Percentiles rank a stretch among this genome's conserved stretches.
These are phyloP conservation scores for Astrephomene gubernaculifera DNA, from an alignment of 139 green algal species.

Conservation along the genomic window DNA sequence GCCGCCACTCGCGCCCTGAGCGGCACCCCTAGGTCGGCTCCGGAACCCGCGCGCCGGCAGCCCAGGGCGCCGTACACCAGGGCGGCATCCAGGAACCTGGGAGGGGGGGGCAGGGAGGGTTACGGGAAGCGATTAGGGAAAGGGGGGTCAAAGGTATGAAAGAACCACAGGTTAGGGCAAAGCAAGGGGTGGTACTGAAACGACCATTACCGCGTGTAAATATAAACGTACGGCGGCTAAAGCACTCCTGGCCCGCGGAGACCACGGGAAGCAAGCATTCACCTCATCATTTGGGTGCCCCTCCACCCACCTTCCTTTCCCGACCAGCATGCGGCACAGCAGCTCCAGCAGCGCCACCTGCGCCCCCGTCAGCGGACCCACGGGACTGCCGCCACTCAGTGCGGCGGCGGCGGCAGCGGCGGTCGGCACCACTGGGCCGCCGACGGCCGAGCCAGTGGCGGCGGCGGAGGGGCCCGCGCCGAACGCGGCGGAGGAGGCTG, in stretches of 20 bases:
- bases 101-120: no score
- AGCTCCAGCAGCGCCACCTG: slow-evolving; percentile 51
- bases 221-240: no score
- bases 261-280: no score
- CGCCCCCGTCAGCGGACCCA: slow-evolving; percentile 52
- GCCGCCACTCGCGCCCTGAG: slow-evolving; percentile 69
- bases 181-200: no score
- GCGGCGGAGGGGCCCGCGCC: slow-evolving; percentile 22
- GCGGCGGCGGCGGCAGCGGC: slow-evolving; percentile 60
- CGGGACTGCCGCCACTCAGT: not conserved
- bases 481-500: no score
- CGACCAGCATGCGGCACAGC: slow-evolving; percentile 74
- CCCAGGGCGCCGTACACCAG: slow-evolving; percentile 74
- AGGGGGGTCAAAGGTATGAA: not conserved
- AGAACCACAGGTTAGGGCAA: no score
- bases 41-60: slow-evolving; percentile 51
- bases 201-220: no score
- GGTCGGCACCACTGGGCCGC: no score
- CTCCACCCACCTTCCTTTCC: slow-evolving; percentile 43
- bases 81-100: slow-evolving; percentile 55
- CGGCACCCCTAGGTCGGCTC: slow-evolving; percentile 56
- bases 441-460: slow-evolving; percentile 57
- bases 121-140: no score
- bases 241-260: no score
- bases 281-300: not conserved